Conservation (phyloP, 148 eudicot species). For the Vaccinium darrowii region DNA sequence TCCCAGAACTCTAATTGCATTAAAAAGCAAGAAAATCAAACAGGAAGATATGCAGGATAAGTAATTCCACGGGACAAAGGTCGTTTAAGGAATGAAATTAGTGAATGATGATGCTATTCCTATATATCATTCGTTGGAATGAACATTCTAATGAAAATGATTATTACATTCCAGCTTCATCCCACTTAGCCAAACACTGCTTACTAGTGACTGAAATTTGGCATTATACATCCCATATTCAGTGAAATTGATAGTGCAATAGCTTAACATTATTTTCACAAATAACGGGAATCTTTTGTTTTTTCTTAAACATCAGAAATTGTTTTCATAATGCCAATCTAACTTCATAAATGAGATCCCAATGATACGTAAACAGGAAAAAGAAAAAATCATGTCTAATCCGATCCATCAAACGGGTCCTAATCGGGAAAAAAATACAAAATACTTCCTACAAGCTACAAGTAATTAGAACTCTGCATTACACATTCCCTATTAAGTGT, state of each 20-base stretch:
- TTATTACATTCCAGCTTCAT: background rate
- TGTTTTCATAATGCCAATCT: background rate
- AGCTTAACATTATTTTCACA: too few species aligned
- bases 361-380: background rate
- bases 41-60: background rate
- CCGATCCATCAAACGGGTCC: background rate
- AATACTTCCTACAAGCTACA: too few species aligned
- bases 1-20: slow-evolving; percentile 82
- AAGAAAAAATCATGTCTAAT: background rate
- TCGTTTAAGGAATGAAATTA: background rate
- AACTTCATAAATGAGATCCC: background rate
- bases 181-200: background rate
- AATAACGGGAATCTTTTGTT: too few species aligned
- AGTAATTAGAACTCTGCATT: too few species aligned
- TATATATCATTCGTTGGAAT: background rate
- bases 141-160: background rate
- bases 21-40: background rate
- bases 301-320: background rate
- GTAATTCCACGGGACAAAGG: background rate
- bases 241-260: background rate
- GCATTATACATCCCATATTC: background rate
- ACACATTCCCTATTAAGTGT: too few species aligned
- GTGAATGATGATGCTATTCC: background rate
- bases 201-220: background rate
- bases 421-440: background rate